A percentile compares a stretch with the other conserved stretches of the same genome.
These are phyloP conservation scores for Solanum paucissectum DNA, from an alignment of 257 asterid genomes.

Conservation along the genomic window DNA sequence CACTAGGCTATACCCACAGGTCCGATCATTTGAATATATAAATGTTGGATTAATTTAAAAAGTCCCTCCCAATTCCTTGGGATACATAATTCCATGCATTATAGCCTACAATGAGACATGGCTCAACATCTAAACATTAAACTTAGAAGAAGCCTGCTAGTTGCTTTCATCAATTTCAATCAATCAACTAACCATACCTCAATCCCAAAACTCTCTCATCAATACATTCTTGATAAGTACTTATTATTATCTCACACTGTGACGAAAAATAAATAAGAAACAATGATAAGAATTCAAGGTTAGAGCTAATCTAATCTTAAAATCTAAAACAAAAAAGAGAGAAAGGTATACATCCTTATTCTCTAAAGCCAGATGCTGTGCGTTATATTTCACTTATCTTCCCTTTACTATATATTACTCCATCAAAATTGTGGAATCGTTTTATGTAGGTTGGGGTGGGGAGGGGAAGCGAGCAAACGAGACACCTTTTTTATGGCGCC, in stretches of 20 bases:
- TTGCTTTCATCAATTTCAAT: background rate
- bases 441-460: background rate
- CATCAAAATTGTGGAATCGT: background rate
- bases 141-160: background rate
- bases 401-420: background rate
- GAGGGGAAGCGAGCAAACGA: background rate
- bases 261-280: background rate
- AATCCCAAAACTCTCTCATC: background rate
- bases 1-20: background rate
- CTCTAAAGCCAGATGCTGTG: background rate
- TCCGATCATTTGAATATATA: background rate
- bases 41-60: background rate
- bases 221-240: background rate
- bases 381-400: background rate
- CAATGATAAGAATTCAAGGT: background rate
- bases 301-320: background rate
- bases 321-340: background rate
- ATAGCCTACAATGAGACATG: background rate
- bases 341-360: background rate
- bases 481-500: slow-evolving; percentile 50
- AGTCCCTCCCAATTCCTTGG: background rate
- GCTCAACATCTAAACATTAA: background rate
- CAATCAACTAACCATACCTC: background rate
- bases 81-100: background rate
- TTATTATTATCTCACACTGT: background rate